These are phyloP conservation scores for Globisporangium spiculum DNA, from an alignment of 352 stramenopile species.

Conservation along the genomic window DNA sequence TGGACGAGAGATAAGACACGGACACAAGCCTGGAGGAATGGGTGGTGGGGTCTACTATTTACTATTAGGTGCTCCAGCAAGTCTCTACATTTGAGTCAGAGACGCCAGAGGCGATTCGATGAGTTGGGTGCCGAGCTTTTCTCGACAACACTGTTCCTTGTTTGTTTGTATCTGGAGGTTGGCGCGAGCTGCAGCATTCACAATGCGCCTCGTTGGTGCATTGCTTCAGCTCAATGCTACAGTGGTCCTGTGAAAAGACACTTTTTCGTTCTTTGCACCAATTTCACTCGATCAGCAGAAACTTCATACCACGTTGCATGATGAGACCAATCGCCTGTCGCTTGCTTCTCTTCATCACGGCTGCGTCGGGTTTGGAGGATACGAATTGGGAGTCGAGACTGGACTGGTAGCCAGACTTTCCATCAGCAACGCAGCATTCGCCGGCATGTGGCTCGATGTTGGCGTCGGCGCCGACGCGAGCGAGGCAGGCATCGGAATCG, in stretches of 20 bases:
- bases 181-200: neutral
- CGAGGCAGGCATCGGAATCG: conserved; percentile 47
- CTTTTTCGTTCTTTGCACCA: neutral
- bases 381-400: conserved; percentile 16
- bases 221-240: neutral
- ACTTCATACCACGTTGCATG: neutral
- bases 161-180: neutral
- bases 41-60: neutral
- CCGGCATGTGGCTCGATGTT: conserved; percentile 2
- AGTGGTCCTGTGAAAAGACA: neutral
- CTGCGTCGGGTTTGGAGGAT: conserved; percentile 12
- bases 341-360: conserved; percentile 1
- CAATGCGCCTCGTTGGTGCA: neutral
- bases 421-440: conserved; percentile 15
- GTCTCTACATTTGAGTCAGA: neutral
- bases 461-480: conserved; percentile 21
- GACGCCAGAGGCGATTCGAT: neutral
- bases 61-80: neutral
- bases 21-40: neutral
- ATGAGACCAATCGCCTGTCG: neutral
- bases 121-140: neutral
- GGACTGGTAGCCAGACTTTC: conserved; percentile 24
- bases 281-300: neutral
- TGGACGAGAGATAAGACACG: neutral
- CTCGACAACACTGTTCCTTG: neutral